Base-by-base conservation (phyloP, 148 eudicot species). In the Tetragonia tetragonoides region DNA sequence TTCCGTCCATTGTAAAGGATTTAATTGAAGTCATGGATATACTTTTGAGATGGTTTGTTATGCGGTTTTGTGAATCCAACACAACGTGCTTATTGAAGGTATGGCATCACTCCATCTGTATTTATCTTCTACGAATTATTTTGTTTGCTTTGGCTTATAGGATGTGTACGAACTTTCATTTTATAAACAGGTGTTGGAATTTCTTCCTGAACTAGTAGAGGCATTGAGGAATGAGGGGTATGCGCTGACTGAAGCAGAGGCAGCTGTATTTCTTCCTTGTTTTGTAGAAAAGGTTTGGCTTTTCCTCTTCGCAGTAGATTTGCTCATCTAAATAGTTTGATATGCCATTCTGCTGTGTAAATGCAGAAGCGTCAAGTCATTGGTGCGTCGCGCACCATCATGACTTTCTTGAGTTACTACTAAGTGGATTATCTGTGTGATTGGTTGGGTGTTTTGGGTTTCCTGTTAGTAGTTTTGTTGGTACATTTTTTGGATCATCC, bases 51-150 rank as follows among this genome's bases (percentile, higher is more conserved):
- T 96, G 99, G 99, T 91, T 96, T 90, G 92, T 91, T 69, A 82
- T 96, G 86, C 87, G 99, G 51, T 77, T 96, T 70, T 96, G 93
- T 78, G 99, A 93, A 84, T 90, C 97, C 62, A 93, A 96, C 80
- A 91, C 99, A 59, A 89, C 97, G 57, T 96, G 99, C 87, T 84
- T 96, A 63, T 82, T 93, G 73, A 96, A 96, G 98, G 99, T 95
- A 42, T 64, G 40, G 17, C 68, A 41, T 68, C 17, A 38, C 21
- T 14, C 46, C 59, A 51, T 75, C 15, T n/a, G 57, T 28, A 6
- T 2, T 46, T 34, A 75, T 64, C 23, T 40, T 39, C 23, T 3
- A 11, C 14, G 40, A 46, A 1, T 57, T 70, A 59, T 3, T 42
- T 17, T 60, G 10, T 28, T 10, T 17, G 53, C 21, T 24, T 7